phyloP scores from a whole-genome alignment of 805 yeast species.

The Priceomyces carsonii region DNA sequence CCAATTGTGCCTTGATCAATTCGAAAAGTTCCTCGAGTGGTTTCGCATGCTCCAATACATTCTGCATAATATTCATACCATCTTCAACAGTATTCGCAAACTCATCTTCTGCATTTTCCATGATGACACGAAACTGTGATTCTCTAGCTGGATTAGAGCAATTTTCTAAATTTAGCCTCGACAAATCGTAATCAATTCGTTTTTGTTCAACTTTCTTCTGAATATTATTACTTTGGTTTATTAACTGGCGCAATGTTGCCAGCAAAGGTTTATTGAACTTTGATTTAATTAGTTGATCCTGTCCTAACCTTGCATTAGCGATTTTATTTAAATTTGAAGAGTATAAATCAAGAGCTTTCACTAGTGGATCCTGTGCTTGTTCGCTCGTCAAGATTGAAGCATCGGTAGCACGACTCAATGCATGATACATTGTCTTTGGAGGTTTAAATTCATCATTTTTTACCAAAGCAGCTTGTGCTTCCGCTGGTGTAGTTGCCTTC shows the following conservation, averaged over 20 bases:
- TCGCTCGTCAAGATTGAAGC: constrained; percentile 45
- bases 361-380: constrained; percentile 48
- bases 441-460: constrained; percentile 48
- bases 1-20: constrained; percentile 75
- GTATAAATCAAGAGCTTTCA: constrained; percentile 63
- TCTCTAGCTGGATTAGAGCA: constrained; percentile 52
- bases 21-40: constrained; percentile 68
- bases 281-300: constrained; percentile 69
- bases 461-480: constrained; percentile 72
- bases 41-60: constrained; percentile 69
- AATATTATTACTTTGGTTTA: constrained; percentile 63
- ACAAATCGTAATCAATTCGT: constrained; percentile 76
- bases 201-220: constrained; percentile 77
- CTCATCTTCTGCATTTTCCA: constrained; percentile 86
- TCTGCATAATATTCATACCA: constrained; percentile 80
- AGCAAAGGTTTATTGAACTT: constrained; percentile 69
- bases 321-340: constrained; percentile 71
- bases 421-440: constrained; percentile 83
- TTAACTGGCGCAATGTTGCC: constrained; percentile 59
- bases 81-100: constrained; percentile 89
- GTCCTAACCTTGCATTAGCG: constrained; percentile 80
- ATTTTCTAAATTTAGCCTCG: constrained; percentile 49
- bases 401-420: constrained; percentile 74
- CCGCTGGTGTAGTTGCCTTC: constrained; percentile 74
- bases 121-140: constrained; percentile 70